Percentiles rank a stretch among this genome's conserved stretches.
These are phyloP conservation scores for Vigna angularis DNA, from an alignment of 306 rosid genomes.

Conservation along the genomic window DNA sequence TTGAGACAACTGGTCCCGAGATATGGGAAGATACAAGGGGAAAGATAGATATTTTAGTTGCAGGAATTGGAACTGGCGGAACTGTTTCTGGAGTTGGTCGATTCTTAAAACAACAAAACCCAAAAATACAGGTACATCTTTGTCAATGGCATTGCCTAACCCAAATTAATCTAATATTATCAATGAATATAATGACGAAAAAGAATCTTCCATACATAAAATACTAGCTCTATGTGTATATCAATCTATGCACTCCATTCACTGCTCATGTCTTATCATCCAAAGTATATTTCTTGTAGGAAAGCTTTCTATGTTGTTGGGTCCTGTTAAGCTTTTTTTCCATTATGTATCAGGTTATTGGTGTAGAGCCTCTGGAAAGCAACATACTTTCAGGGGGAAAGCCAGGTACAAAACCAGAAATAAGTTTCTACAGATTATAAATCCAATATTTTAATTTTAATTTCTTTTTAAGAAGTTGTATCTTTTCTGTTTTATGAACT, in stretches of 20 bases:
- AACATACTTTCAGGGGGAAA: slow-evolving; percentile 97
- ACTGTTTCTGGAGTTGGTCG: slow-evolving; percentile 90
- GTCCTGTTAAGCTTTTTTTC: slow-evolving; percentile 34
- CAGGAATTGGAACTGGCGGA: slow-evolving; percentile 99
- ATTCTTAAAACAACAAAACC: slow-evolving; percentile 82
- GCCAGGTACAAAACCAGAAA: slow-evolving; percentile 71
- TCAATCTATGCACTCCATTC: slow-evolving; percentile 12
- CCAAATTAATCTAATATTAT: not conserved
- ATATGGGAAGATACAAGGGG: slow-evolving; percentile 99
- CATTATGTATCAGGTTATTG: slow-evolving; percentile 72
- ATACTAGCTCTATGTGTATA: slow-evolving; percentile 8
- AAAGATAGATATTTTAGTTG: slow-evolving; percentile 92
- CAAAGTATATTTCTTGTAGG: slow-evolving; percentile 25
- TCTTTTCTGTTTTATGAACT: slow-evolving; percentile 37
- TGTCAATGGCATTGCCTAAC: slow-evolving; percentile 30
- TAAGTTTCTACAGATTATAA: slow-evolving; percentile 39
- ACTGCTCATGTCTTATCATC: slow-evolving; percentile 26
- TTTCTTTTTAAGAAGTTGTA: slow-evolving; percentile 12
- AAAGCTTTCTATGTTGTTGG: slow-evolving; percentile 34
- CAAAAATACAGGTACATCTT: slow-evolving; percentile 75
- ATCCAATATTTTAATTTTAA: slow-evolving; percentile 15
- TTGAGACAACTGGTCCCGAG: slow-evolving; percentile 99
- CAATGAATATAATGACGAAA: slow-evolving; percentile 28
- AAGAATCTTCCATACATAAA: slow-evolving; percentile 6
- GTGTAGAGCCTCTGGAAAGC: slow-evolving; percentile 93